Evolutionary conservation across 2,329 filamentous ascomycete genomes (phyloP).

Genomic region (Alternaria arborescens): DNA sequence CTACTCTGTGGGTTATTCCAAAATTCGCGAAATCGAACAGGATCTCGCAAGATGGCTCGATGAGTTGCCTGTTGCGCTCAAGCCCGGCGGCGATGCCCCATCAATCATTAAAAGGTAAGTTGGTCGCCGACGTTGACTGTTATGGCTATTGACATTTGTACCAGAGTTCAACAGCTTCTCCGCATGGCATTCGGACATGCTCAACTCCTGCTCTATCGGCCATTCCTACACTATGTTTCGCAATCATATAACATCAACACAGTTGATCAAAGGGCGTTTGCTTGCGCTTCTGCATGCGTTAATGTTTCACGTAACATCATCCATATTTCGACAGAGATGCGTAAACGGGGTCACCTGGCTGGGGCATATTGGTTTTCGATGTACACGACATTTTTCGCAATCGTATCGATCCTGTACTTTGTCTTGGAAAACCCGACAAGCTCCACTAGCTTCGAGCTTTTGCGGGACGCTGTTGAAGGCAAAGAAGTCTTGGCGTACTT

Average conservation of each 20-base stretch:
- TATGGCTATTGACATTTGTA: neutral
- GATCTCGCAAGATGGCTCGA: constrained; percentile 71
- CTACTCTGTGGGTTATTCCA: constrained; percentile 70
- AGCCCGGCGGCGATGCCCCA: constrained; percentile 78
- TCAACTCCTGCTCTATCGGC: constrained; percentile 82
- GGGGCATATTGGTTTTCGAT: constrained; percentile 89
- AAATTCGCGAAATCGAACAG: constrained; percentile 70
- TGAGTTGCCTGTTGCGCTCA: constrained; percentile 75
- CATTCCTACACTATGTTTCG: constrained; percentile 84
- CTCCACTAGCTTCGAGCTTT: constrained; percentile 76
- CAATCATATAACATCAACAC: constrained; percentile 59
- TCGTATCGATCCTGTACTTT: constrained; percentile 81
- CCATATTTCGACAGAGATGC: constrained; percentile 81
- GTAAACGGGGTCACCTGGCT: constrained; percentile 75
- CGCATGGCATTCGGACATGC: constrained; percentile 84
- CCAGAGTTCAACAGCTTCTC: constrained; percentile 74
- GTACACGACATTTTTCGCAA: constrained; percentile 83
- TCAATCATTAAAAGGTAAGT: constrained; percentile 78
- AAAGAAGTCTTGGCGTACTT: constrained; percentile 82
- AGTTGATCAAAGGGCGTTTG: constrained; percentile 80
- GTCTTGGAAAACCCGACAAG: constrained; percentile 82
- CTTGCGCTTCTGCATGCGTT: constrained; percentile 73
- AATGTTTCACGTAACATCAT: constrained; percentile 77
- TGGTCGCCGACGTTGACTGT: neutral
- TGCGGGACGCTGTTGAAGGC: constrained; percentile 85